Conservation (phyloP, 106 monocot species). For the Agapanthus africanus region DNA sequence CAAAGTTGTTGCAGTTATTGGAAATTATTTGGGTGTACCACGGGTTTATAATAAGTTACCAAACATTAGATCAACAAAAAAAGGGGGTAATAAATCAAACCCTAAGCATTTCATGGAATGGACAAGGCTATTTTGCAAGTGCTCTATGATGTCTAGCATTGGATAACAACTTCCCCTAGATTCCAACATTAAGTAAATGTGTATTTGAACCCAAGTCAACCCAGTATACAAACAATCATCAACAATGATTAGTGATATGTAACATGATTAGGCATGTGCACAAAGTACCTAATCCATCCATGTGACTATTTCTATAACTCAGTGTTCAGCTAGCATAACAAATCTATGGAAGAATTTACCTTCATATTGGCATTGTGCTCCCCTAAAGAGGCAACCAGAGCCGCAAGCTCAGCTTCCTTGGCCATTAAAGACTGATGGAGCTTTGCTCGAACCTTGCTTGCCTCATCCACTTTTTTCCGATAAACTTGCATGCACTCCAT, state of each 20-base stretch:
- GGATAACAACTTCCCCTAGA: neutral
- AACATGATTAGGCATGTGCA: no score
- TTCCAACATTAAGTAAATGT: neutral
- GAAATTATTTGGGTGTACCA: no score
- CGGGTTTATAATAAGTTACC: no score
- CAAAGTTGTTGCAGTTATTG: no score
- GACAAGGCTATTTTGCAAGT: neutral
- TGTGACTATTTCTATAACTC: neutral
- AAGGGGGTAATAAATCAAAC: neutral
- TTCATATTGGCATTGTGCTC: conserved; percentile 37
- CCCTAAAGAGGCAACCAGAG: conserved; percentile 49
- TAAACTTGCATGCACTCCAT: conserved; percentile 66
- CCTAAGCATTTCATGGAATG: neutral
- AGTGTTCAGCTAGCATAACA: neutral
- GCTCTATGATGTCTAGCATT: neutral
- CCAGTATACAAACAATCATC: neutral
- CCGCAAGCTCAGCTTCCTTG: conserved; percentile 61
- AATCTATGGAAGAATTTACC: no score
- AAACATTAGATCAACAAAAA: no score
- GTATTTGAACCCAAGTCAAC: neutral
- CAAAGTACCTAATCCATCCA: neutral
- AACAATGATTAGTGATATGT: neutral
- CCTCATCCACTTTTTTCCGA: conserved; percentile 43
- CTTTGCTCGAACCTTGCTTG: conserved; percentile 32
- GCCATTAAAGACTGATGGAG: conserved; percentile 48